Conservation (phyloP, 139 green algal species). For the Haematococcus lacustris region DNA sequence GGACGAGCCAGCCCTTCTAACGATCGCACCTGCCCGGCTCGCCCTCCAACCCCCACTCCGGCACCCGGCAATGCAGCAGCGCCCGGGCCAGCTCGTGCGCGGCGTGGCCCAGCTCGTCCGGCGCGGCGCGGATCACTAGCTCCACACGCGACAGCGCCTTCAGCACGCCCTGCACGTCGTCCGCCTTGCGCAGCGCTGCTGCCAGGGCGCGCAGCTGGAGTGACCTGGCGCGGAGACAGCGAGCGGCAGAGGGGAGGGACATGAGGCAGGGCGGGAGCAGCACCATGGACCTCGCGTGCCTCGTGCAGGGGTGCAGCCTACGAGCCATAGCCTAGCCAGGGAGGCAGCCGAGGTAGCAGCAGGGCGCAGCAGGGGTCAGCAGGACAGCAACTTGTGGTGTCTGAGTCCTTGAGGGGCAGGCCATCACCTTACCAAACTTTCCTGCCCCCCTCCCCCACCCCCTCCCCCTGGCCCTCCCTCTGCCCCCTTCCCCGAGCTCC, state of each 20-base stretch:
- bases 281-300: not conserved
- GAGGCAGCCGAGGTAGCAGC: not conserved
- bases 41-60: conserved; percentile 41
- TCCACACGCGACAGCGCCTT: conserved; percentile 36
- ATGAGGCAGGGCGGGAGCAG: not conserved
- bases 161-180: conserved; percentile 52
- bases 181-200: conserved; percentile 44
- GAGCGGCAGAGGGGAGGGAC: not conserved
- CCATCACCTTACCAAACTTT: not conserved
- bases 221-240: not conserved
- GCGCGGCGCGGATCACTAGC: conserved; percentile 51
- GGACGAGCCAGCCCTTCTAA: not conserved
- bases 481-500: not conserved
- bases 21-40: not conserved
- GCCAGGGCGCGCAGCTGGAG: conserved; percentile 37
- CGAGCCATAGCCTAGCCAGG: too few relatives aligned
- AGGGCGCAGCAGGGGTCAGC: not conserved
- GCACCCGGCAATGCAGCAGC: conserved; percentile 57
- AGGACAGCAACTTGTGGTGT: not conserved
- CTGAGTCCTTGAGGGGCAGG: not conserved
- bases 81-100: conserved; percentile 54
- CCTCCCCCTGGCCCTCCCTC: not conserved
- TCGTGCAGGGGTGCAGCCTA: not conserved
- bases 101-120: conserved; percentile 61
- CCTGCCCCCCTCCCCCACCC: not conserved